A percentile compares a stretch with the other conserved stretches of the same genome.
Conservation (phyloP, 2,329 filamentous ascomycete genomes). For the Aspergillus tanneri region DNA sequence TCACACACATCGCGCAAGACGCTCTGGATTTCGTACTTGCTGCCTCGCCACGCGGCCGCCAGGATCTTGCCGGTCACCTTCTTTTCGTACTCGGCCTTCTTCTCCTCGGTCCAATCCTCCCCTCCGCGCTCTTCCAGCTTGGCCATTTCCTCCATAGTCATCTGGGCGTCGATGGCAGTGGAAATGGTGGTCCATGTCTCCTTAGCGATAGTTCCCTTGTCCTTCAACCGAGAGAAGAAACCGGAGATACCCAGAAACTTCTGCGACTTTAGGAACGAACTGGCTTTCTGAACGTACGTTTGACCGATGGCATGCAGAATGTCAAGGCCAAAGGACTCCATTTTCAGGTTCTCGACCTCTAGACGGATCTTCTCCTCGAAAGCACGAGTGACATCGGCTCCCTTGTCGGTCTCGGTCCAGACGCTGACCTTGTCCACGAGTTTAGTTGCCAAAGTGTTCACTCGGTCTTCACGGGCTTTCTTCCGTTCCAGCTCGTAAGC, state of each 20-base stretch:
- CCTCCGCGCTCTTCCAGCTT: constrained; percentile 91
- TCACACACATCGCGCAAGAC: constrained; percentile 95
- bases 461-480: constrained; percentile 81
- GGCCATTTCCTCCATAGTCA: constrained; percentile 99
- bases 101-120: constrained; percentile 98
- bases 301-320: constrained; percentile 92
- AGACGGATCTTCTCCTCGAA: constrained; percentile 94
- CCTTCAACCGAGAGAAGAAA: constrained; percentile 90
- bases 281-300: constrained; percentile 85
- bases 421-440: constrained; percentile 85
- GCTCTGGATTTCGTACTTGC: constrained; percentile 96
- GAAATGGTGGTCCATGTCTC: constrained; percentile 98
- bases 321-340: constrained; percentile 97
- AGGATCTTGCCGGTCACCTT: constrained; percentile 97
- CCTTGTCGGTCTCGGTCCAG: constrained; percentile 97
- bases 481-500: constrained; percentile 86
- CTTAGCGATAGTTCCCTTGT: constrained; percentile 95
- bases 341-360: constrained; percentile 97
- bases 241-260: constrained; percentile 95
- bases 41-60: constrained; percentile 91
- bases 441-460: constrained; percentile 79
- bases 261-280: constrained; percentile 85
- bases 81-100: constrained; percentile 91
- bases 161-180: constrained; percentile 92
- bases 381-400: constrained; percentile 74